Evolutionary conservation across 768 basidiomycete genomes (phyloP).

Genomic region (Omphalotus guepiniiformis): DNA sequence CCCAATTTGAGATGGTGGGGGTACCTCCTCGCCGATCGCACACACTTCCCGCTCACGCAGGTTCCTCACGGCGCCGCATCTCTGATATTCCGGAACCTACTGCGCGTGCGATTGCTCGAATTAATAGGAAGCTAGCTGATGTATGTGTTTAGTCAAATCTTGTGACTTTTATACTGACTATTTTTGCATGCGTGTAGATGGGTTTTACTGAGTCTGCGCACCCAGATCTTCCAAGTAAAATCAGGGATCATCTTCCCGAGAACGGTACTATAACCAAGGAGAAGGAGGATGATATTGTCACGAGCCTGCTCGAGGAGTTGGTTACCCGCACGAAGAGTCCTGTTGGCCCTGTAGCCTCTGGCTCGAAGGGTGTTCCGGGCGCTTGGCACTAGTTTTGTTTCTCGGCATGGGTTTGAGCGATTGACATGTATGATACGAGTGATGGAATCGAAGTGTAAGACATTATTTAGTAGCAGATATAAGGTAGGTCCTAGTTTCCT

Average conservation of each 20-base stretch:
- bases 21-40: slow-evolving; percentile 44
- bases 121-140: slow-evolving; percentile 58
- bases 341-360: slow-evolving; percentile 25
- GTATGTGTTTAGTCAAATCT: slow-evolving; percentile 35
- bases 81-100: slow-evolving; percentile 23
- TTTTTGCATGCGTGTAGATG: slow-evolving; percentile 44
- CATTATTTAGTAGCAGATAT: slow-evolving; percentile 9
- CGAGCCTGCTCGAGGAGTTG: slow-evolving; percentile 56
- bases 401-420: neutral
- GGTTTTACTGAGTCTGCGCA: slow-evolving; percentile 62
- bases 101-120: slow-evolving; percentile 42
- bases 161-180: neutral
- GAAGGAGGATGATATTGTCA: slow-evolving; percentile 62
- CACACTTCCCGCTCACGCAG: slow-evolving; percentile 37
- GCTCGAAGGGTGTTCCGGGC: slow-evolving; percentile 16
- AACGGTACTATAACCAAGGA: slow-evolving; percentile 45
- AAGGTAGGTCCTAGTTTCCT: neutral
- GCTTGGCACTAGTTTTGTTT: neutral
- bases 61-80: no score
- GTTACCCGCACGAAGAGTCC: slow-evolving; percentile 37
- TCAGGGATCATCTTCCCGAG: slow-evolving; percentile 45
- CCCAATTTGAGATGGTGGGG: slow-evolving; percentile 60
- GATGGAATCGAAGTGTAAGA: slow-evolving; percentile 5
- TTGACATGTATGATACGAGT: neutral
- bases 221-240: slow-evolving; percentile 46